Percentiles rank a stretch among this genome's conserved stretches.
Conservation (phyloP, 768 basidiomycete species). For the Boletellus emodensis region DNA sequence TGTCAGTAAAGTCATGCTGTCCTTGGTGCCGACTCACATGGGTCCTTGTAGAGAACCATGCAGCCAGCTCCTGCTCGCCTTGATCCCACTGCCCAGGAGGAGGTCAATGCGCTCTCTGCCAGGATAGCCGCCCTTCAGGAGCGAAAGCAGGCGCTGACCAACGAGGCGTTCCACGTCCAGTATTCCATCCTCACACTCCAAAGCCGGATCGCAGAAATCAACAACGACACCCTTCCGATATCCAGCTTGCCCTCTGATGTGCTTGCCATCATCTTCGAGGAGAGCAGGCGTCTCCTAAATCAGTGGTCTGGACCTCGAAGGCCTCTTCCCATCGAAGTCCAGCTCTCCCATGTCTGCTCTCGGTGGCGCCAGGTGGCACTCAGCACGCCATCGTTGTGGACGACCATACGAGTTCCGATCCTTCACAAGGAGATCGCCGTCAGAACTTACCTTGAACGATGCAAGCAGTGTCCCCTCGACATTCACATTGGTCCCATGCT, state of each 20-base stretch:
- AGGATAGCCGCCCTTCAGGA: slow-evolving; percentile 21
- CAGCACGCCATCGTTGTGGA: slow-evolving; percentile 34
- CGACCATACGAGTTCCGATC: slow-evolving; percentile 30
- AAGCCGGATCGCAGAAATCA: slow-evolving; percentile 32
- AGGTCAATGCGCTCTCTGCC: slow-evolving; percentile 22
- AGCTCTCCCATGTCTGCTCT: slow-evolving; percentile 34
- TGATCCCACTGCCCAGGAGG: slow-evolving; percentile 22
- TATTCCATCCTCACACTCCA: slow-evolving; percentile 28
- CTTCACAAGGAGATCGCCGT: slow-evolving; percentile 28
- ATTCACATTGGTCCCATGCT: slow-evolving; percentile 30
- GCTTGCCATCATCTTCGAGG: slow-evolving; percentile 33
- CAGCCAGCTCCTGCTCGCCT: slow-evolving; percentile 11
- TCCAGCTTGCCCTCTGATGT: slow-evolving; percentile 30
- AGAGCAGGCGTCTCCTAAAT: slow-evolving; percentile 26
- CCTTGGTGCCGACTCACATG: slow-evolving; percentile 17
- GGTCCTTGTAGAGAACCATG: slow-evolving; percentile 19
- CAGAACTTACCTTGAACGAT: slow-evolving; percentile 29
- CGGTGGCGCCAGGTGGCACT: slow-evolving; percentile 36
- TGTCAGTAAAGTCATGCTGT: slow-evolving; percentile 21
- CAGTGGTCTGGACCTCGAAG: slow-evolving; percentile 26
- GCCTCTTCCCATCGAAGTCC: slow-evolving; percentile 31
- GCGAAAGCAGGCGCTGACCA: slow-evolving; percentile 17
- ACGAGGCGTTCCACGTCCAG: slow-evolving; percentile 25
- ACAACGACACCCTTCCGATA: slow-evolving; percentile 28
- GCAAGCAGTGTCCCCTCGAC: slow-evolving; percentile 30